Conservation (phyloP, 1,139 yeast genomes). For the Blastobotrys raffinosifermentans region DNA sequence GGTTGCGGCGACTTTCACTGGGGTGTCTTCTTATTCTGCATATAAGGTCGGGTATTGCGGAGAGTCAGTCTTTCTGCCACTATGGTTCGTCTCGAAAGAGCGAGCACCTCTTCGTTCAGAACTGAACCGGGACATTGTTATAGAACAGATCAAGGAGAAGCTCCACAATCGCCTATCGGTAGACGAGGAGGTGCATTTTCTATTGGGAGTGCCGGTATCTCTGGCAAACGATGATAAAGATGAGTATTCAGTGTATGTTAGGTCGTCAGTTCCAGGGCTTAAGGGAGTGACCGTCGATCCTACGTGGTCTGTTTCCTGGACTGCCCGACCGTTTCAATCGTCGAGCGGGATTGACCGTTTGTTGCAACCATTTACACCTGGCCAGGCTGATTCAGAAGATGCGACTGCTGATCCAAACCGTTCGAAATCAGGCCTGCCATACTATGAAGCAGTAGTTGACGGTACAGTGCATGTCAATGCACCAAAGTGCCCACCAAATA, state of each 20-base stretch:
- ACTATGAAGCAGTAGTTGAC: conserved; percentile 19
- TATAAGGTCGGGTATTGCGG: conserved; percentile 17
- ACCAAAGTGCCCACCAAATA: conserved; percentile 6
- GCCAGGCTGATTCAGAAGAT: conserved; percentile 19
- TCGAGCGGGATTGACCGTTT: conserved; percentile 17
- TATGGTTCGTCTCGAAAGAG: conserved; percentile 18
- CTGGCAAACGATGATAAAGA: conserved; percentile 10
- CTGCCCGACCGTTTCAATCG: conserved; percentile 19
- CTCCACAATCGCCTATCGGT: conserved; percentile 20
- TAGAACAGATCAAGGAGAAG: conserved; percentile 13
- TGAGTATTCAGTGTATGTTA: conserved; percentile 13
- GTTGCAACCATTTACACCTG: conserved; percentile 19
- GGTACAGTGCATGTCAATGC: conserved; percentile 14
- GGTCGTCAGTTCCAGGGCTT: conserved; percentile 22
- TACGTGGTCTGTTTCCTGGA: conserved; percentile 12
- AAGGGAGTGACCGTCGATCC: conserved; percentile 19
- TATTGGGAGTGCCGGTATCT: conserved; percentile 17
- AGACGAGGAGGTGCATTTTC: conserved; percentile 19
- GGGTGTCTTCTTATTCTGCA: conserved; percentile 15
- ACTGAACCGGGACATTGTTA: conserved; percentile 15
- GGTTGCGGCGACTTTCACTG: conserved; percentile 13
- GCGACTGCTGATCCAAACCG: conserved; percentile 13
- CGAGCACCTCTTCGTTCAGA: conserved; percentile 19
- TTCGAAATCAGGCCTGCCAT: conserved; percentile 8
- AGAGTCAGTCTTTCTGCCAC: conserved; percentile 21